phyloP scores from a whole-genome alignment of 108 stramenopile species.

The Skeletonema marinoi region DNA sequence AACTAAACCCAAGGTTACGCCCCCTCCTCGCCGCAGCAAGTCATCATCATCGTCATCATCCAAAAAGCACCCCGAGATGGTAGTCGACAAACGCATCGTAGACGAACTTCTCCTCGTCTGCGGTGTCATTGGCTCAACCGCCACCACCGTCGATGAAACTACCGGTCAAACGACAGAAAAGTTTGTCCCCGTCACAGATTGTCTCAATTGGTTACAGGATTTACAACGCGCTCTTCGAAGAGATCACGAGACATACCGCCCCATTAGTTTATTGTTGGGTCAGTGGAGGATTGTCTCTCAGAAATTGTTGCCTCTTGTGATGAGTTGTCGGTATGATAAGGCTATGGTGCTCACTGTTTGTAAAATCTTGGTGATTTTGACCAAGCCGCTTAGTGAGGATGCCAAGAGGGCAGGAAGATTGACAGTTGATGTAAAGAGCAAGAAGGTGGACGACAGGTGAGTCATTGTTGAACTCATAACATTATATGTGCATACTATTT shows the following conservation, averaged over 20 bases:
- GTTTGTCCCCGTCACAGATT: constrained; percentile 81
- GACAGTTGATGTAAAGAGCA: constrained; percentile 68
- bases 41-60: neutral
- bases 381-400: constrained; percentile 79
- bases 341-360: constrained; percentile 80
- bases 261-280: constrained; percentile 75
- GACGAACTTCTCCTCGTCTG: constrained; percentile 87
- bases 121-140: constrained; percentile 80
- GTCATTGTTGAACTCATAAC: constrained; percentile 2
- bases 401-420: constrained; percentile 72
- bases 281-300: constrained; percentile 83
- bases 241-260: constrained; percentile 80
- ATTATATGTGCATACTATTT: neutral
- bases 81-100: constrained; percentile 73
- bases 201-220: constrained; percentile 88
- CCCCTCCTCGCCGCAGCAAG: constrained; percentile 1
- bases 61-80: constrained; percentile 46
- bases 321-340: constrained; percentile 79
- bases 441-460: constrained; percentile 49
- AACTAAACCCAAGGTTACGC: neutral
- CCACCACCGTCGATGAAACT: constrained; percentile 18
- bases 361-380: constrained; percentile 88
- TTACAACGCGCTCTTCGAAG: constrained; percentile 85
- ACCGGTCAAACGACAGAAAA: constrained; percentile 14
- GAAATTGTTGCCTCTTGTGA: constrained; percentile 80